Base-by-base conservation (phyloP, 2,329 filamentous ascomycete genomes). In the Microdochium trichocladiopsis region DNA sequence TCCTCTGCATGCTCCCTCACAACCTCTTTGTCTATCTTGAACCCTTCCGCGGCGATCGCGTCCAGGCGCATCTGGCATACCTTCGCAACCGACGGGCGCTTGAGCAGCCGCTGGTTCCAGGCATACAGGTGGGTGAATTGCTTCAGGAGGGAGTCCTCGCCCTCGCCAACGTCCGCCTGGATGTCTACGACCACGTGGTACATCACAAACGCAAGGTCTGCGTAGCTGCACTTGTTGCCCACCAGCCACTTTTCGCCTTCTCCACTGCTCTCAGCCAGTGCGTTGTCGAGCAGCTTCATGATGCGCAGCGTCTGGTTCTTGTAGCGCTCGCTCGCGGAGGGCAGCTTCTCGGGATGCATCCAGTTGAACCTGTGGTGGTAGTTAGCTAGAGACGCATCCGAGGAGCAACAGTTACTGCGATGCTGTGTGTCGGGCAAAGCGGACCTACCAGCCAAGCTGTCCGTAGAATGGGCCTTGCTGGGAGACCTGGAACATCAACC, bases 381-480 rank as follows among this genome's bases (percentile, higher is more conserved):
- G n/a, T n/a, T n/a, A n/a, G n/a, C n/a, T n/a, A n/a, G n/a, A n/a
- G n/a, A n/a, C n/a, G n/a, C n/a, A n/a, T n/a, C n/a, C n/a, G n/a
- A n/a, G n/a, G n/a, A n/a, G n/a, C n/a, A n/a, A n/a, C n/a, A n/a
- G n/a, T n/a, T n/a, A n/a, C n/a, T n/a, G 66, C 53, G 69, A 70
- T 65, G 66, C 69, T 14, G 45, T 51, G n/a, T 50, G 55, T 60
- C 70, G 69, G n/a, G 67, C 68, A 51, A 58, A 75, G 59, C 74
- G 76, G 0, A 70, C 72, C 3, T 70, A 72, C 59, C 36, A 41
- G 11, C 36, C 36, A 16, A 11, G n/a, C n/a, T 41, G 36, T 41
- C 36, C 36, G n/a, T 41, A 41, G 36, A 16, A 41, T 18, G 36
- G 36, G 11, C 36, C 36, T 18, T 41, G 36, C 36, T 41, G 36